phyloP scores from a whole-genome alignment of 495 filamentous ascomycete genomes.

The Lasiosphaeria hispida region DNA sequence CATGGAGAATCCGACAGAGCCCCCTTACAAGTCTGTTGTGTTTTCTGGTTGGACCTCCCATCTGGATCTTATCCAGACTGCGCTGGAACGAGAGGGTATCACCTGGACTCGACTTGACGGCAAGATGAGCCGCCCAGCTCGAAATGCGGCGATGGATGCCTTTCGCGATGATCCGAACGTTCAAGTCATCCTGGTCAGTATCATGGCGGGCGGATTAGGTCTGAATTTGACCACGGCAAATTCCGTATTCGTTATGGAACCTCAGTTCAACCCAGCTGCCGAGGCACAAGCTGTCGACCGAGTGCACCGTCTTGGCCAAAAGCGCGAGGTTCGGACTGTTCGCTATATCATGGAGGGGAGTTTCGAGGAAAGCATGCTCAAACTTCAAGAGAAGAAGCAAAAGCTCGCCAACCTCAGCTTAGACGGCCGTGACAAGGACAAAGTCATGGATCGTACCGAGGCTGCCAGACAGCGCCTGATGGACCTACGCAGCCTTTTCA shows the following conservation, averaged over 20 bases:
- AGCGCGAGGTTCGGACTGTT: slow-evolving; percentile 71
- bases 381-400: slow-evolving; percentile 86
- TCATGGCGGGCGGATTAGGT: slow-evolving; percentile 87
- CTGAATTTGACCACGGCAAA: slow-evolving; percentile 86
- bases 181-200: slow-evolving; percentile 82
- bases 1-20: slow-evolving; percentile 52
- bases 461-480: slow-evolving; percentile 71
- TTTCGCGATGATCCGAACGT: slow-evolving; percentile 74
- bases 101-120: slow-evolving; percentile 82
- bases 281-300: slow-evolving; percentile 94
- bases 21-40: slow-evolving; percentile 82
- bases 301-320: slow-evolving; percentile 91
- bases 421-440: slow-evolving; percentile 52
- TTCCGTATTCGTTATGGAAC: slow-evolving; percentile 94
- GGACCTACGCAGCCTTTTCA: slow-evolving; percentile 81
- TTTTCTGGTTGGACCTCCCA: slow-evolving; percentile 94
- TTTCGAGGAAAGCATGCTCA: slow-evolving; percentile 92
- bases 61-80: slow-evolving; percentile 88
- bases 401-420: slow-evolving; percentile 83
- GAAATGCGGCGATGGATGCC: slow-evolving; percentile 65
- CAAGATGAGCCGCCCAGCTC: slow-evolving; percentile 70
- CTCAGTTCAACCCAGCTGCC: slow-evolving; percentile 92
- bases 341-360: slow-evolving; percentile 85
- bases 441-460: slow-evolving; percentile 69
- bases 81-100: slow-evolving; percentile 65